These are phyloP conservation scores for Boletellus ananas DNA, from an alignment of 768 basidiomycete species.

Conservation along the genomic window DNA sequence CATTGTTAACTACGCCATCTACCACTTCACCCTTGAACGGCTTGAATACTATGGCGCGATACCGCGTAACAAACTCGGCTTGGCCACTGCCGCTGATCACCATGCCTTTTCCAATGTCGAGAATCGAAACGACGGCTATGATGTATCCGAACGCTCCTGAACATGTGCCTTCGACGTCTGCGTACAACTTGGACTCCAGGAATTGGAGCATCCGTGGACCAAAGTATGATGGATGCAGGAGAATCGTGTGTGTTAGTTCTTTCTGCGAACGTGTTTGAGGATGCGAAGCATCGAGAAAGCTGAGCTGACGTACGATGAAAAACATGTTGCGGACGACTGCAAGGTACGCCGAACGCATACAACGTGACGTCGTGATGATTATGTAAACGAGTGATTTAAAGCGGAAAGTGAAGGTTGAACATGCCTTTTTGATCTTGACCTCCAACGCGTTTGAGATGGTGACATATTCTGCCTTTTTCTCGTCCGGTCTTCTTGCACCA, in stretches of 20 bases:
- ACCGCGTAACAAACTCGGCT: slow-evolving; percentile 92
- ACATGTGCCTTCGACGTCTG: slow-evolving; percentile 97
- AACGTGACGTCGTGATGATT: slow-evolving; percentile 15
- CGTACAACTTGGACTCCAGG: slow-evolving; percentile 88
- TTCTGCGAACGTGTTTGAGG: slow-evolving; percentile 50
- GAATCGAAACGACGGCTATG: slow-evolving; percentile 86
- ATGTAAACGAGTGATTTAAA: slow-evolving; percentile 15
- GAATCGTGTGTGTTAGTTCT: slow-evolving; percentile 95
- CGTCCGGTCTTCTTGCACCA: slow-evolving; percentile 63
- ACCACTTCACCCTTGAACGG: slow-evolving; percentile 99
- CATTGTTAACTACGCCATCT: slow-evolving; percentile 92
- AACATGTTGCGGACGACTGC: slow-evolving; percentile 43
- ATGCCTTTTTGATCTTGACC: background rate
- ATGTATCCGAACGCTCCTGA: slow-evolving; percentile 94
- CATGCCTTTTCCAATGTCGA: slow-evolving; percentile 91
- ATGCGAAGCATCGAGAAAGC: background rate
- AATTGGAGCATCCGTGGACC: slow-evolving; percentile 93
- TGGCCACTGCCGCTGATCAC: slow-evolving; percentile 89
- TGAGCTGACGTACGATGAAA: slow-evolving; percentile 56
- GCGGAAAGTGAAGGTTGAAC: slow-evolving; percentile 19
- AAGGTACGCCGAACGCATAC: background rate
- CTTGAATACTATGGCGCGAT: slow-evolving; percentile 97
- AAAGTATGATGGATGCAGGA: slow-evolving; percentile 97
- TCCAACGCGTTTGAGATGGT: slow-evolving; percentile 29
- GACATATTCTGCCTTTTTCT: slow-evolving; percentile 64